Evolutionary conservation across 805 yeast species (phyloP).

Genomic region (Priceomyces carsonii): DNA sequence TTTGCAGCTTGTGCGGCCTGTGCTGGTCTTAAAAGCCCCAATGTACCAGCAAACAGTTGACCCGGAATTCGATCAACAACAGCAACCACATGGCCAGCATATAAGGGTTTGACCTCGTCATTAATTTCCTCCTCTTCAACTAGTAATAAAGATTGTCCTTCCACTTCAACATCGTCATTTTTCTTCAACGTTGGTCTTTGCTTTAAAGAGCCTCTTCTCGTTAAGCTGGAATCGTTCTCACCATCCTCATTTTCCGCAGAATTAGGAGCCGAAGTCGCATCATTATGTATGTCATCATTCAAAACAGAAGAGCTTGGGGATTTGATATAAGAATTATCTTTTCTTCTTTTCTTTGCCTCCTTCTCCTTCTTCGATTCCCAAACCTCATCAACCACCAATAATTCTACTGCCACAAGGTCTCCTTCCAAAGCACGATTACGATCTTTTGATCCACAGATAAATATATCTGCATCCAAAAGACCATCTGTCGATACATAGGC

Average conservation of each 20-base stretch:
- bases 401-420: constrained; percentile 93
- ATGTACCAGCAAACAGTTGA: constrained; percentile 90
- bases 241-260: constrained; percentile 22
- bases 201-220: constrained; percentile 84
- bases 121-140: constrained; percentile 95
- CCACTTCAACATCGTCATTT: constrained; percentile 97
- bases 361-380: constrained; percentile 97
- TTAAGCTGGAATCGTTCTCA: constrained; percentile 40
- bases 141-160: constrained; percentile 88
- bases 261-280: constrained; percentile 63
- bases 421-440: constrained; percentile 97
- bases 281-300: constrained; percentile 75
- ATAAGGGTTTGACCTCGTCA: constrained; percentile 89
- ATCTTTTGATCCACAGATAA: constrained; percentile 97
- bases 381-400: constrained; percentile 93
- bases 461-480: constrained; percentile 91
- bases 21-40: constrained; percentile 92
- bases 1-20: constrained; percentile 87
- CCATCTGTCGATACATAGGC: constrained; percentile 99
- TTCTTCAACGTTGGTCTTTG: constrained; percentile 97
- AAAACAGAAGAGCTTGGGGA: constrained; percentile 37
- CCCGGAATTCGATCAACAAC: constrained; percentile 97
- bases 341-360: constrained; percentile 94
- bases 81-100: constrained; percentile 98
- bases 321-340: constrained; percentile 50